phyloP scores from a whole-genome alignment of 1,139 yeast genomes.

The Geotrichum europaeum region DNA sequence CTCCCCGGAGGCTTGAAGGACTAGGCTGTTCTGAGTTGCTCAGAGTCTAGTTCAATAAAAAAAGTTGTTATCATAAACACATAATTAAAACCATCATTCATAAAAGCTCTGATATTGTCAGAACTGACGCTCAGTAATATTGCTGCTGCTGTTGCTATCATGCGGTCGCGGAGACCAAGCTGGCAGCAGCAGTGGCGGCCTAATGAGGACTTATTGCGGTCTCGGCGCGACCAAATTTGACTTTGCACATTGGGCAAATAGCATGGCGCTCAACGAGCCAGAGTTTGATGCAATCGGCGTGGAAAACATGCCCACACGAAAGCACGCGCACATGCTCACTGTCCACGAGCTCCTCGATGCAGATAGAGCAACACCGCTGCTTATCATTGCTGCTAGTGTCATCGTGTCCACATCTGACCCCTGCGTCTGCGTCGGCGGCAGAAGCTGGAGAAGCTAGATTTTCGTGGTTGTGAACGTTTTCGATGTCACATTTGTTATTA shows the following conservation, averaged over 20 bases:
- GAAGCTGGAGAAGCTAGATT: neutral
- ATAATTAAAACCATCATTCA: neutral
- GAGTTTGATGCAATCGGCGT: conserved; percentile 70
- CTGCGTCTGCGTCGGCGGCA: neutral
- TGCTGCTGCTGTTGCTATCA: neutral
- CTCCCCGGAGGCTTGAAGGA: too few relatives aligned
- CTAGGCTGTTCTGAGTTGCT: too few relatives aligned
- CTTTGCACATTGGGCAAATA: conserved; percentile 78
- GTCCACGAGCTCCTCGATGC: neutral
- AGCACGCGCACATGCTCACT: conserved; percentile 51
- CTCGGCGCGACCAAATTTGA: conserved; percentile 24
- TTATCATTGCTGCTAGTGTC: neutral
- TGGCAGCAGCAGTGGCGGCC: too few relatives aligned
- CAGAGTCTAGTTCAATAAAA: too few relatives aligned
- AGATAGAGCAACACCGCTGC: neutral
- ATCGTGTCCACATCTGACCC: neutral
- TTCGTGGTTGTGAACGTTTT: neutral
- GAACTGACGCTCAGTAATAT: too few relatives aligned
- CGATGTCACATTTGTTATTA: neutral
- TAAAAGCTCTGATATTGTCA: neutral
- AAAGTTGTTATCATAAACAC: neutral
- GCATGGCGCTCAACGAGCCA: conserved; percentile 74
- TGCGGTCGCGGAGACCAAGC: neutral
- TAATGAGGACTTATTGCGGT: too few relatives aligned
- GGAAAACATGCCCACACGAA: conserved; percentile 79